Evolutionary conservation across 2,329 filamentous ascomycete species (phyloP).

Genomic region (Trichoderma oligosporum): DNA sequence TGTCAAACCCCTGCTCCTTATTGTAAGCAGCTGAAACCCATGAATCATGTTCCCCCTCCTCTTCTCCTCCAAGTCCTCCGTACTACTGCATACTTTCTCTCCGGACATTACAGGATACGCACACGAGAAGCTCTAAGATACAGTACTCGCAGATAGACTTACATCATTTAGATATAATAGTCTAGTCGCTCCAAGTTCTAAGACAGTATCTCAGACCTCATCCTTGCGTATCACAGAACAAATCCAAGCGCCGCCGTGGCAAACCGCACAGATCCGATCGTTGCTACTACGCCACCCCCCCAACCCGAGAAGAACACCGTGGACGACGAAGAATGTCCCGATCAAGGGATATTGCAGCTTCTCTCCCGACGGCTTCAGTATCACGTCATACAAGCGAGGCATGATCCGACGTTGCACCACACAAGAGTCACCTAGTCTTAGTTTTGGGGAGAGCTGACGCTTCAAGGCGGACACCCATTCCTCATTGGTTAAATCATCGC

Average conservation of each 20-base stretch:
- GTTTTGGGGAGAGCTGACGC: constrained; percentile 12
- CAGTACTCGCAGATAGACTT: no score
- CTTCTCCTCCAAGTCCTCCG: no score
- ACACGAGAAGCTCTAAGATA: no score
- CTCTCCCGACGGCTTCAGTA: constrained; percentile 28
- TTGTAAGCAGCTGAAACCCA: no score
- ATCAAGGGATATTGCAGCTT: constrained; percentile 31
- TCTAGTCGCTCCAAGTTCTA: no score
- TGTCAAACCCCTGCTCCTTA: no score
- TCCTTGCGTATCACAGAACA: constrained; percentile 30
- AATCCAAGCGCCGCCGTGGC: constrained; percentile 33
- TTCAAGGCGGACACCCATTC: constrained; percentile 31
- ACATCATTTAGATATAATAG: no score
- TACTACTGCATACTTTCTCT: no score
- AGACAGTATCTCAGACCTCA: not conserved
- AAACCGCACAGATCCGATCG: constrained; percentile 32
- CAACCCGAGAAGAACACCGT: constrained; percentile 31
- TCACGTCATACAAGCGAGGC: constrained; percentile 32
- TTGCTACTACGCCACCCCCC: constrained; percentile 33
- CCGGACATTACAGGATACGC: no score
- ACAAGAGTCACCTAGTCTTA: constrained; percentile 20
- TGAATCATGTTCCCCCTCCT: no score
- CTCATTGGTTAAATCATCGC: constrained; percentile 31
- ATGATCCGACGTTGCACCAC: constrained; percentile 33
- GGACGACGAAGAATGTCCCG: constrained; percentile 33